A percentile compares a stretch with the other conserved stretches of the same genome.
phyloP scores from a whole-genome alignment of 768 basidiomycete species.

The Mycena indigotica region DNA sequence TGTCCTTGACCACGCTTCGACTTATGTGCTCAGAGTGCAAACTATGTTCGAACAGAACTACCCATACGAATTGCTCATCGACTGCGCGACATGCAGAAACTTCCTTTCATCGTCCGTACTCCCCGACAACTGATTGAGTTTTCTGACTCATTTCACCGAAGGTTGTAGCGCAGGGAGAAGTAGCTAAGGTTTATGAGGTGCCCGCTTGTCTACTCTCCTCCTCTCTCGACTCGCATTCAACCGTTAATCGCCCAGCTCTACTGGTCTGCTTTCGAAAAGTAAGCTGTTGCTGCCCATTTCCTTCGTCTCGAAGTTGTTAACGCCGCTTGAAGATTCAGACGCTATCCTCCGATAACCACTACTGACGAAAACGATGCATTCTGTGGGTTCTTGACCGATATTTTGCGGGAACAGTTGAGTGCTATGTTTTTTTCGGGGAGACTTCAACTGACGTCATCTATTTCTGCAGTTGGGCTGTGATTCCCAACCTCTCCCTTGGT shows the following conservation, averaged over 20 bases:
- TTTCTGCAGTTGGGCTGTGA: conserved; percentile 63
- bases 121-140: no score
- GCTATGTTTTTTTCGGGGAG: conserved; percentile 8
- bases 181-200: conserved; percentile 84
- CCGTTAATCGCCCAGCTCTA: conserved; percentile 59
- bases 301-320: conserved; percentile 9
- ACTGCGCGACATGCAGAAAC: conserved; percentile 79
- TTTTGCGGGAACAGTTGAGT: conserved; percentile 78
- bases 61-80: conserved; percentile 88
- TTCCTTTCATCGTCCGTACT: conserved; percentile 71
- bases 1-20: background rate
- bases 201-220: conserved; percentile 30
- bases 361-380: conserved; percentile 77
- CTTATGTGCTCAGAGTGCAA: conserved; percentile 63
- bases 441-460: no score
- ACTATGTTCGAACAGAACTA: conserved; percentile 87
- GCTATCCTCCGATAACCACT: conserved; percentile 70
- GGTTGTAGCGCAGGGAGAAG: conserved; percentile 77
- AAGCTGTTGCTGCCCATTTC: conserved; percentile 19
- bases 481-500: conserved; percentile 81
- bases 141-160: no score
- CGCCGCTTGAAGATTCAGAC: conserved; percentile 59
- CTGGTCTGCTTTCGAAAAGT: conserved; percentile 88
- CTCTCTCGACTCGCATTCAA: conserved; percentile 1
- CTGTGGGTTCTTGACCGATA: conserved; percentile 64